These are phyloP conservation scores for Boletus pseudo-olivaceus DNA, from an alignment of 768 basidiomycete species.

Conservation along the genomic window DNA sequence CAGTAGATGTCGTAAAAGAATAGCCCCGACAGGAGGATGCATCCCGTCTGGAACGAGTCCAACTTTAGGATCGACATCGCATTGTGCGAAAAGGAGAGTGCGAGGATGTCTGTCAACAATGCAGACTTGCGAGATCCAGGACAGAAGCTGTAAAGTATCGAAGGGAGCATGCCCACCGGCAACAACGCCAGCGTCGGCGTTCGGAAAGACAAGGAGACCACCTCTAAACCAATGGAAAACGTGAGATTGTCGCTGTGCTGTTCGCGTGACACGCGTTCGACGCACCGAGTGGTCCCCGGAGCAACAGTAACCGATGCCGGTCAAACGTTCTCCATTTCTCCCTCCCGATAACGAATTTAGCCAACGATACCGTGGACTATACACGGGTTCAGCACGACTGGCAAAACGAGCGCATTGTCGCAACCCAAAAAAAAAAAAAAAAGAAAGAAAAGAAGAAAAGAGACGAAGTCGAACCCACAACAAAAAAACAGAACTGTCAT, in stretches of 20 bases:
- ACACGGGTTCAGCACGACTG: not conserved
- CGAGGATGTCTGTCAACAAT: slow-evolving; percentile 70
- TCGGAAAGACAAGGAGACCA: slow-evolving; percentile 44
- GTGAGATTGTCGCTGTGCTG: slow-evolving; percentile 2
- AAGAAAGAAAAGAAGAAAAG: too few relatives aligned
- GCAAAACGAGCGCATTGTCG: not conserved
- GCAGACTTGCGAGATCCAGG: slow-evolving; percentile 51
- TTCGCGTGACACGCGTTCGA: slow-evolving; percentile 5
- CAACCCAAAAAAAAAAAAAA: too few relatives aligned
- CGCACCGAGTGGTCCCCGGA: slow-evolving; percentile 45
- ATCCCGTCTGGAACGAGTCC: slow-evolving; percentile 88
- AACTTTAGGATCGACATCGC: slow-evolving; percentile 76
- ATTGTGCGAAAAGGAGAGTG: slow-evolving; percentile 78
- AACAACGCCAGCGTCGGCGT: slow-evolving; percentile 56
- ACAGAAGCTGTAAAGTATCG: slow-evolving; percentile 57
- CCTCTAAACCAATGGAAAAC: slow-evolving; percentile 25
- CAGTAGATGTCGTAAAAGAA: slow-evolving; percentile 95
- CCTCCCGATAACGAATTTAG: slow-evolving; percentile 46
- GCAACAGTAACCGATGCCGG: slow-evolving; percentile 40
- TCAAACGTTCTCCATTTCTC: slow-evolving; percentile 58
- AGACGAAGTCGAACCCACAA: not conserved
- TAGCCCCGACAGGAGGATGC: slow-evolving; percentile 74
- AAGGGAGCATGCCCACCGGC: slow-evolving; percentile 61
- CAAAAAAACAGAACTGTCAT: not conserved
- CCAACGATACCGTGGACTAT: slow-evolving; percentile 52